Evolutionary conservation across 2,329 filamentous ascomycete genomes (phyloP), one percentile per base, ranked within the genome.

Genomic region (Sordariomycetes sp.): DNA sequence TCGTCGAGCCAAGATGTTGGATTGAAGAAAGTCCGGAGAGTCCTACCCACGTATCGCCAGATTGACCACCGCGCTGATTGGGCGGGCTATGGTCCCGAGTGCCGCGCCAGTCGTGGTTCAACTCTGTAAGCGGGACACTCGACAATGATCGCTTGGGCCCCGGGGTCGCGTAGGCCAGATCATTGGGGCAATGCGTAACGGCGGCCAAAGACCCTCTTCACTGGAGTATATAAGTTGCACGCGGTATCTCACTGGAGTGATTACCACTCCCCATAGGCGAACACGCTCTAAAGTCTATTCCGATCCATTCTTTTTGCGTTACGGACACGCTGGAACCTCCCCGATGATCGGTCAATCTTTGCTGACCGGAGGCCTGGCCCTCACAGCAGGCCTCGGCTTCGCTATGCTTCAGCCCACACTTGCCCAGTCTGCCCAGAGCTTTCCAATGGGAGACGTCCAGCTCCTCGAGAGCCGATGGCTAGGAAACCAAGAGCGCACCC

Each of bases 401-500:
- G n/a, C 42, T 8, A 4, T 20, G 17, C n/a, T 48, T 20, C n/a
- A 2, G 2, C 13, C 20, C 42, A 20, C 20, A 15, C 42, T 20
- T 10, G 42, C 42, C 20, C 42, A 48, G n/a, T 22, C 42, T 2
- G 12, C n/a, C 42, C 42, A 48, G 22, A 48, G 42, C n/a, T 48
- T 48, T 20, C 3, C 42, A 8, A 15, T 48, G 3, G 42, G 42
- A 4, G 42, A 48, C 22, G 42, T 48, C 42, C 12, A 48, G 10
- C 42, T 48, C 3, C 42, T 48, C 53, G 53, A 55, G n/a, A 55
- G 53, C 32, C 53, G 53, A 7, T 55, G 53, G 53, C 22, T n/a
- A 1, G 53, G 48, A 2, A 75, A 78, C 62, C 71, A 78, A 61
- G 68, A 73, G 34, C 72, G 76, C 13, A 77, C 76, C 0, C 61